Evolutionary conservation across 129 eudicot species (phyloP).

Genomic region (Oenanthe sinensis): DNA sequence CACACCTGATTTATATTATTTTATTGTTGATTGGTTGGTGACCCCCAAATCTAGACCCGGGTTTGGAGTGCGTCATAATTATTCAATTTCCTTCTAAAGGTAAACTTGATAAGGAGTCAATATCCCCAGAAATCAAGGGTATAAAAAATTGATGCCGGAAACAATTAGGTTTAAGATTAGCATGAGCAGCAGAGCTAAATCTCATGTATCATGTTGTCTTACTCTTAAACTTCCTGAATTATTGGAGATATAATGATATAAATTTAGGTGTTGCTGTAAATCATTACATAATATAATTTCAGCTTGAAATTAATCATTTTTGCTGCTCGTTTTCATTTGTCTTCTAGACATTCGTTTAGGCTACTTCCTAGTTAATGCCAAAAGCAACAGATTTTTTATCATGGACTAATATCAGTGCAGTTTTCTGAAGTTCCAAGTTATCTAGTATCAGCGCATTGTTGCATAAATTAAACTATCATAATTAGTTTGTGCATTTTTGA

Average conservation of each 20-base stretch:
- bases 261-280: not conserved
- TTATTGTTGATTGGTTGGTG: no score
- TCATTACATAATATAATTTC: no score
- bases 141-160: not conserved
- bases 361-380: not conserved
- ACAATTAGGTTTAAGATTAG: not conserved
- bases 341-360: not conserved
- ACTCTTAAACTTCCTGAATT: not conserved
- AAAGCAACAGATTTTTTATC: not conserved
- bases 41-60: no score
- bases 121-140: not conserved
- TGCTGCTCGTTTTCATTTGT: not conserved
- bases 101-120: not conserved
- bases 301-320: not conserved
- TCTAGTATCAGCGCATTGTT: not conserved
- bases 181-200: not conserved
- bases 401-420: no score
- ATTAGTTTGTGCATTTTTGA: no score
- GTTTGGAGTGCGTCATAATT: no score
- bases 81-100: not conserved
- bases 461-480: not conserved
- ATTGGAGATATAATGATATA: not conserved
- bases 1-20: no score
- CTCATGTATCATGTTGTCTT: not conserved
- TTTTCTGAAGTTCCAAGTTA: not conserved